Evolutionary conservation across 148 eudicot species (phyloP).

Genomic region (Suaeda aralocaspica): DNA sequence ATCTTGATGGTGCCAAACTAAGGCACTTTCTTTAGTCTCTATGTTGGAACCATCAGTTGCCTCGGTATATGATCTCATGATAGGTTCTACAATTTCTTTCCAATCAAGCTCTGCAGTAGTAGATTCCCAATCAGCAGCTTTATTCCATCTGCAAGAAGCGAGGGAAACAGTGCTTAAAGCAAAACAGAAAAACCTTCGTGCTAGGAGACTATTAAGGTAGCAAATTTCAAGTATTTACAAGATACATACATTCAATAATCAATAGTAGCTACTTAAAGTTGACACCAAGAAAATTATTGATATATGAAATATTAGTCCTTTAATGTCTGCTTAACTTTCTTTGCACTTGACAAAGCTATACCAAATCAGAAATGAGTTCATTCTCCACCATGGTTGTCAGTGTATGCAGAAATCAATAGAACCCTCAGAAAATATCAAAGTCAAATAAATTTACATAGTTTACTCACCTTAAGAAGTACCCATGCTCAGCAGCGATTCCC

Average conservation of each 20-base stretch:
- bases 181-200: not conserved
- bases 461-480: conserved; percentile 58
- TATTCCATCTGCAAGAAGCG: conserved; percentile 50
- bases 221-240: no score
- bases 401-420: not conserved
- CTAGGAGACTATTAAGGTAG: not conserved
- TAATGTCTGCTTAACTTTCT: not conserved
- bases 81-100: conserved; percentile 77
- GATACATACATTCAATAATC: no score
- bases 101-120: conserved; percentile 53
- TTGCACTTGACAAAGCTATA: not conserved
- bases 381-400: not conserved
- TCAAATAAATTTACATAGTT: not conserved
- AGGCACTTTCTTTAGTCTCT: conserved; percentile 70
- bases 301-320: not conserved
- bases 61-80: conserved; percentile 65
- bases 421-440: not conserved
- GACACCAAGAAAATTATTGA: no score
- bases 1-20: conserved; percentile 87
- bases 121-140: conserved; percentile 55
- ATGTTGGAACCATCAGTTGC: conserved; percentile 83
- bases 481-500: conserved; percentile 79
- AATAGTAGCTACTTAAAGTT: no score
- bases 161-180: not conserved
- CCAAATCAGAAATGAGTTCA: not conserved